A percentile compares a stretch with the other conserved stretches of the same genome.
phyloP scores from a whole-genome alignment of 148 eudicot genomes.

The Persicaria maculosa region DNA sequence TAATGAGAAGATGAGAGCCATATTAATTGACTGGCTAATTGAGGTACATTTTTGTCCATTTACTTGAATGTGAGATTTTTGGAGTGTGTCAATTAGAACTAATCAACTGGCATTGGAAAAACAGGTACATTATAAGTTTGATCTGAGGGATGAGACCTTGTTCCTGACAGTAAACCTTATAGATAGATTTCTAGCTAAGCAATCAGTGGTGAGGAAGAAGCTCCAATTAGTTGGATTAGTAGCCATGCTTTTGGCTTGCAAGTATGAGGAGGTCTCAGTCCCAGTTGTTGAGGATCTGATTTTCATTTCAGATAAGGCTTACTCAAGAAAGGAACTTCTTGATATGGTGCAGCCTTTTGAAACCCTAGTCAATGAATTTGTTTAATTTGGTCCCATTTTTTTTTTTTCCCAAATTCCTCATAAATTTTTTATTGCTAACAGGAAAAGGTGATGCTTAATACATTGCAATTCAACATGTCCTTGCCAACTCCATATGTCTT shows the following conservation, averaged over 20 bases:
- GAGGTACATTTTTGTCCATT: conserved; percentile 29
- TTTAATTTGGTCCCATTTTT: not conserved
- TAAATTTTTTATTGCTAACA: conserved; percentile 9
- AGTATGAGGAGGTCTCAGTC: conserved; percentile 85
- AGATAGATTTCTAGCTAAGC: conserved; percentile 68
- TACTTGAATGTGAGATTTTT: not conserved
- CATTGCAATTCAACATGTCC: conserved; percentile 72
- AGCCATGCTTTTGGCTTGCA: conserved; percentile 86
- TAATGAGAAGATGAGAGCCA: conserved; percentile 77
- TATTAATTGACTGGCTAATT: conserved; percentile 79
- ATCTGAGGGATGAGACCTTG: conserved; percentile 70
- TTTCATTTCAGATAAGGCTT: conserved; percentile 83
- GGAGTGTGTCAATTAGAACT: not conserved
- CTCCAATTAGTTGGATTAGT: conserved; percentile 81
- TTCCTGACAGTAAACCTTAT: conserved; percentile 72
- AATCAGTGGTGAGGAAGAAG: conserved; percentile 62
- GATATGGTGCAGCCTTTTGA: conserved; percentile 45
- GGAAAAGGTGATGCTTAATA: conserved; percentile 72
- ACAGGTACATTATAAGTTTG: conserved; percentile 93
- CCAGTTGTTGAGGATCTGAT: conserved; percentile 82
- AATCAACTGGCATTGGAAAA: conserved; percentile 5
- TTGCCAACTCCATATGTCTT: conserved; percentile 77
- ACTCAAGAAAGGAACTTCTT: conserved; percentile 62
- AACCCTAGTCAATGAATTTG: not conserved
- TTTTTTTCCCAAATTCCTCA: not conserved